Percentiles rank a stretch among this genome's conserved stretches.
These are phyloP conservation scores for Fusarium anguioides DNA, from an alignment of 2,329 filamentous ascomycete genomes.

Conservation along the genomic window DNA sequence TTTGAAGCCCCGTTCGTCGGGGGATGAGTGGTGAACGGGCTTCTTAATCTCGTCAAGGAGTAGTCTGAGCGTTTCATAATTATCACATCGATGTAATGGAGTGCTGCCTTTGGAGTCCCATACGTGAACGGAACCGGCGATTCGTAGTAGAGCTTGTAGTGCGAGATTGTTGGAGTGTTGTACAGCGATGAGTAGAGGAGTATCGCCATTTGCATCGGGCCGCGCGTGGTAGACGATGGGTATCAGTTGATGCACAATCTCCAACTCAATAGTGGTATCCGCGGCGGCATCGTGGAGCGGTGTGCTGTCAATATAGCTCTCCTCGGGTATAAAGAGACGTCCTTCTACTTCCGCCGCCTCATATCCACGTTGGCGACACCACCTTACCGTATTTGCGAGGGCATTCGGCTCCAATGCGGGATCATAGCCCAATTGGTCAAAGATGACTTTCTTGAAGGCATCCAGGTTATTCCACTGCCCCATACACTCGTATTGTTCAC, in stretches of 20 bases:
- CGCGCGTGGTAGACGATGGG: not conserved
- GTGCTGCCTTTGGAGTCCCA: constrained; percentile 6
- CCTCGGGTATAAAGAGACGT: not conserved
- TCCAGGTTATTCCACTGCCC: constrained; percentile 3
- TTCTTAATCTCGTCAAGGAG: constrained; percentile 21
- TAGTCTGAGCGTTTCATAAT: not conserved
- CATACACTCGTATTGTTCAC: constrained; percentile 16
- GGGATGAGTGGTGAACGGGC: not conserved
- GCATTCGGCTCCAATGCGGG: constrained; percentile 5
- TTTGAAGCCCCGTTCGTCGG: not conserved
- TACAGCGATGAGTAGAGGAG: constrained; percentile 13
- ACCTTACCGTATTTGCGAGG: not conserved
- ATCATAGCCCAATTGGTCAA: not conserved
- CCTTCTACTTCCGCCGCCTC: not conserved
- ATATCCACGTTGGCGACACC: constrained; percentile 7
- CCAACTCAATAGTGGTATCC: not conserved
- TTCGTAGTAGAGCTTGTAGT: not conserved
- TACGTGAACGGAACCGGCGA: constrained; percentile 5
- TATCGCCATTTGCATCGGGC: constrained; percentile 6
- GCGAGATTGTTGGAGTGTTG: constrained; percentile 15
- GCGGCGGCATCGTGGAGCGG: constrained; percentile 11
- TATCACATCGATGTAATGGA: constrained; percentile 13
- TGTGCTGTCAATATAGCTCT: not conserved
- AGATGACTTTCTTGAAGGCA: constrained; percentile 15
- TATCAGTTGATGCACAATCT: constrained; percentile 14